A percentile compares a stretch with the other conserved stretches of the same genome.
Conservation (phyloP, 176 grass and related monocot genomes). For the bread wheat (Triticum aestivum) region DNA sequence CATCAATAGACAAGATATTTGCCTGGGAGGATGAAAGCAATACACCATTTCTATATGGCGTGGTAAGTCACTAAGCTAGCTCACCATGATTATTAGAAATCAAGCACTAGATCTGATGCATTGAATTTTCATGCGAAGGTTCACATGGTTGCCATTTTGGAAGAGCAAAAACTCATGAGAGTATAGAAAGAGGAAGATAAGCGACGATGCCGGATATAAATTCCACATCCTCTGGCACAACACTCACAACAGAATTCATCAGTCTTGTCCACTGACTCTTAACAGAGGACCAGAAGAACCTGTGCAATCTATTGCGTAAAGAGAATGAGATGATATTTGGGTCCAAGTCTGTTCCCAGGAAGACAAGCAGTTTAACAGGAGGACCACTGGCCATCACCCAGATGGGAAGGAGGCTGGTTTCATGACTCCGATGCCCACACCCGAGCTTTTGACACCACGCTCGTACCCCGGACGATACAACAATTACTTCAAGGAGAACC, state of each 20-base stretch:
- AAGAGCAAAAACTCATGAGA: conserved; percentile 89
- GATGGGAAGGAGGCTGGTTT: conserved; percentile 68
- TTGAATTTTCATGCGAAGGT: conserved; percentile 50
- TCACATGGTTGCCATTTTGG: conserved; percentile 81
- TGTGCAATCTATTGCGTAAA: conserved; percentile 68
- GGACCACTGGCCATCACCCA: conserved; percentile 46
- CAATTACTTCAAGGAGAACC: conserved; percentile 66
- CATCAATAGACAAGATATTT: conserved; percentile 72
- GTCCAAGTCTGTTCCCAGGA: conserved; percentile 68
- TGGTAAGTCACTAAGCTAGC: conserved; percentile 45
- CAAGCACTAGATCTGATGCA: background rate
- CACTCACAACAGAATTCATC: background rate
- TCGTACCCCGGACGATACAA: conserved; percentile 60
- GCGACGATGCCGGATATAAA: conserved; percentile 60
- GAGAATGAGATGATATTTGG: conserved; percentile 83
- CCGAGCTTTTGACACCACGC: conserved; percentile 76
- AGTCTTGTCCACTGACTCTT: background rate
- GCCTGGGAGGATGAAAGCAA: conserved; percentile 78
- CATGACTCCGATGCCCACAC: conserved; percentile 76
- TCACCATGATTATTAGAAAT: conserved; percentile 4
- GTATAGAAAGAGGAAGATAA: conserved; percentile 81
- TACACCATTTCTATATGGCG: conserved; percentile 78
- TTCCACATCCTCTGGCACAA: background rate
- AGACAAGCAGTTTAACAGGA: conserved; percentile 61
- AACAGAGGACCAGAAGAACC: conserved; percentile 77